Base-by-base conservation (phyloP, 2,329 filamentous ascomycete species). In the Talaromyces atroroseus region DNA sequence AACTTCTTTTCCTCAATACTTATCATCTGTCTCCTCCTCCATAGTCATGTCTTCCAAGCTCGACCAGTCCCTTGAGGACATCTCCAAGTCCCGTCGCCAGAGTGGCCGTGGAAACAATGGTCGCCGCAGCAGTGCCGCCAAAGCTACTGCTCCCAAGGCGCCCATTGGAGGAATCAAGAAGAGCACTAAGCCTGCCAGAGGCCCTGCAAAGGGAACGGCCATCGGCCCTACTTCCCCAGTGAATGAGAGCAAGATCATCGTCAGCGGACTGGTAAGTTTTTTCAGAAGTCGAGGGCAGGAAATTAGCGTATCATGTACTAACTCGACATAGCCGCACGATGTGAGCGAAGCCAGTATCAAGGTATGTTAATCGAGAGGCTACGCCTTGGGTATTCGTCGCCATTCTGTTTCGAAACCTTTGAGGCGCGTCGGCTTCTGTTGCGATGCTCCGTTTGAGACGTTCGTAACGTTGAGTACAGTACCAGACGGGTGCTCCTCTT, bases 341-440 rank as follows among this genome's bases (percentile, higher is more conserved):
- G 91, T 99, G 76, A 90, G 86, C 78, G 92, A 97, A 83, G 80
- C 80, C 80, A 90, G 95, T 86, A 95, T 99, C 81, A 97, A 99
- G 94, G 94, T 99, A 99, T 95, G 94, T 99, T 91, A 88, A 91
- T 86, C 81, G 84, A 88, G 81, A 87, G 86, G 86, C 78, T 71
- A 78, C 73, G 76, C 84, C 80, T 82, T 81, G 84, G 85, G 84
- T 81, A 86, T 85, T 82, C 78, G 82, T 87, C 84, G 85, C 82
- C 83, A 79, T 77, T 71, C 78, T 73, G 26, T 74, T 69, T 74
- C 70, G 65, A 71, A 66, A 69, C 66, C 65, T 63, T 66, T 61
- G 71, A 68, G 68, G 68, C 68, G 68, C 67, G 67, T 69, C 66
- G 67, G 67, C 64, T 66, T 65, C 64, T 61, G 66, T 64, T 64